Conservation (phyloP, 176 grass and related monocot species). For the Hyparrhenia diplandra region DNA sequence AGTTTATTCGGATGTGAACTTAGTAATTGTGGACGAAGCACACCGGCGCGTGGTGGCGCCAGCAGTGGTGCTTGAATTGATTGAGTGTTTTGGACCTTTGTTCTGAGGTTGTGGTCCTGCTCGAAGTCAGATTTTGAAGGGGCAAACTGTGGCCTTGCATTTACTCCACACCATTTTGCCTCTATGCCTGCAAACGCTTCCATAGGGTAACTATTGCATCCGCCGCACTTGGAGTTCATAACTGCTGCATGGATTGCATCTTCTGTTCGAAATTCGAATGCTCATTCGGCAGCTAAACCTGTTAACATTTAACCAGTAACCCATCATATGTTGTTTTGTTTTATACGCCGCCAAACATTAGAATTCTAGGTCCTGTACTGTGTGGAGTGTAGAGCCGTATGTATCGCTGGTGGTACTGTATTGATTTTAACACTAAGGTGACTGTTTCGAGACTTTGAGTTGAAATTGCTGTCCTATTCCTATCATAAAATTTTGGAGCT, state of each 20-base stretch:
- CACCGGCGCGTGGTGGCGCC: not conserved
- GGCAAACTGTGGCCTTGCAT: not conserved
- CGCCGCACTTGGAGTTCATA: not conserved
- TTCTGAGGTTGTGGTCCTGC: conserved; percentile 9
- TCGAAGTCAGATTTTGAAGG: conserved; percentile 15
- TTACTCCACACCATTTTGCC: conserved; percentile 10
- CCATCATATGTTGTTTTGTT: not conserved
- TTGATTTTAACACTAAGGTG: conserved; percentile 11
- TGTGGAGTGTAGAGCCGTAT: not conserved
- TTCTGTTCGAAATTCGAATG: not conserved
- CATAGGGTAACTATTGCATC: not conserved
- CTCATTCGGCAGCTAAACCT: not conserved
- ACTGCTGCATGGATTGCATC: not conserved
- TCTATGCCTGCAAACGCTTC: conserved; percentile 12
- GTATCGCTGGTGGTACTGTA: not conserved
- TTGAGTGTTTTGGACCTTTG: not conserved
- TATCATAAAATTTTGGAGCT: not conserved
- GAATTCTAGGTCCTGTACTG: not conserved
- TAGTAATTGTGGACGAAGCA: conserved; percentile 9
- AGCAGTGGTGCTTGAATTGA: not conserved
- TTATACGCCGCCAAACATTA: not conserved
- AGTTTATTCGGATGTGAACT: conserved; percentile 13
- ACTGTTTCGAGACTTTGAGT: not conserved
- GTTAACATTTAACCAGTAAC: not conserved
- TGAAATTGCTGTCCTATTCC: not conserved